Percentiles rank a stretch among this genome's conserved stretches.
Evolutionary conservation across 805 yeast species (phyloP).

Genomic region (Naumovozyma dairenensis): DNA sequence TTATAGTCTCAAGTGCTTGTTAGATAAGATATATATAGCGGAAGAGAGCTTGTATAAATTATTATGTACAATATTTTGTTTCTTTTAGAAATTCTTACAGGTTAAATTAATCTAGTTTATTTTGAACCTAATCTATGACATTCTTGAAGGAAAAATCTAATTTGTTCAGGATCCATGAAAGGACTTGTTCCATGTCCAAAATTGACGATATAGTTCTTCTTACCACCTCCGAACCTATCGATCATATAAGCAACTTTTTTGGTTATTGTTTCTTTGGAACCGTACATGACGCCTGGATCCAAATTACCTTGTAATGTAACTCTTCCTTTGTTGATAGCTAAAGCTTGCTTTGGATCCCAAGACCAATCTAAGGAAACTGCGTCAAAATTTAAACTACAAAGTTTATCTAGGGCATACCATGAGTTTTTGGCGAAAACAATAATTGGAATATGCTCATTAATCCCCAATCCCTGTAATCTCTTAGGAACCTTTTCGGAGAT

Average conservation of each 20-base stretch:
- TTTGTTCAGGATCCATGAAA: conserved; percentile 87
- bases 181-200: conserved; percentile 99
- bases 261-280: conserved; percentile 71
- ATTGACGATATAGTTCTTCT: conserved; percentile 82
- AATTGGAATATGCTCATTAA: conserved; percentile 66
- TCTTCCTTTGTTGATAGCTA: conserved; percentile 60
- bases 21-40: too few relatives aligned
- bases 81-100: too few relatives aligned
- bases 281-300: conserved; percentile 93
- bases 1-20: too few relatives aligned
- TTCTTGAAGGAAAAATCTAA: conserved; percentile 76
- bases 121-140: conserved; percentile 68
- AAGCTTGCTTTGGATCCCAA: conserved; percentile 77
- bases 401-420: conserved; percentile 86
- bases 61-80: too few relatives aligned
- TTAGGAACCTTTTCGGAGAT: conserved; percentile 59
- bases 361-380: conserved; percentile 92
- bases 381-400: conserved; percentile 74
- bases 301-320: conserved; percentile 88
- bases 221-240: conserved; percentile 86
- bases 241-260: conserved; percentile 82
- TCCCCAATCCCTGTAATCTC: conserved; percentile 62
- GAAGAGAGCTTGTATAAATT: too few relatives aligned
- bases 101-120: too few relatives aligned
- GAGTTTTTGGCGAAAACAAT: conserved; percentile 93